phyloP scores from a whole-genome alignment of 2,329 filamentous ascomycete genomes.

The Trichophyton rubrum region DNA sequence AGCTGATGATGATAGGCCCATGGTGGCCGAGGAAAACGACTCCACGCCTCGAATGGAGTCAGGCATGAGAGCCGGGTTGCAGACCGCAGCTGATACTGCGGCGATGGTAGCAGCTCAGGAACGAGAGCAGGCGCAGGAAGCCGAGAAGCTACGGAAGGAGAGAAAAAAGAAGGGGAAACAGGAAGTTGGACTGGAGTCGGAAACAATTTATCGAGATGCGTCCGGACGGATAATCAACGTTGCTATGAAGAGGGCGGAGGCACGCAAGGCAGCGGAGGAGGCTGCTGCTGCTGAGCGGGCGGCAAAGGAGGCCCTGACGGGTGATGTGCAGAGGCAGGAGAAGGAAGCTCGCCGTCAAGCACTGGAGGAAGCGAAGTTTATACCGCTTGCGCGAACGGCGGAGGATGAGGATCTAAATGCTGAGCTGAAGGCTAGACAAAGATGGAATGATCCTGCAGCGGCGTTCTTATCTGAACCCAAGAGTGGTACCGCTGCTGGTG shows the following conservation, averaged over 20 bases:
- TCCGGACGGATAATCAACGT: conserved; percentile 90
- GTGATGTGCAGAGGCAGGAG: conserved; percentile 68
- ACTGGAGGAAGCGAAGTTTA: conserved; percentile 67
- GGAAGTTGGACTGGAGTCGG: conserved; percentile 1
- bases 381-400: conserved; percentile 65
- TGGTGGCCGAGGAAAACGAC: conserved; percentile 30
- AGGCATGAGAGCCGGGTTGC: conserved; percentile 75
- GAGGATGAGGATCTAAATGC: conserved; percentile 80
- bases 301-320: conserved; percentile 59
- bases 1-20: conserved; percentile 36
- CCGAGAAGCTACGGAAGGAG: conserved; percentile 18
- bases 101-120: conserved; percentile 57
- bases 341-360: conserved; percentile 52
- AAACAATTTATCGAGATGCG: conserved; percentile 64
- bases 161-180: conserved; percentile 8
- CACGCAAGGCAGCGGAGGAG: conserved; percentile 64
- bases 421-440: conserved; percentile 59
- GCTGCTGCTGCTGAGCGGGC: conserved; percentile 51
- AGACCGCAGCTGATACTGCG: conserved; percentile 67
- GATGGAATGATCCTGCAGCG: conserved; percentile 93
- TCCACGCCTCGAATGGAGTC: conserved; percentile 60
- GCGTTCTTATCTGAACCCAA: conserved; percentile 53
- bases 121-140: conserved; percentile 36
- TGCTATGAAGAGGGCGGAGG: conserved; percentile 77
- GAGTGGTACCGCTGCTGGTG: conserved; percentile 51